Conservation (phyloP, 805 yeast species). For the Cyberlindnera mycetangii region DNA sequence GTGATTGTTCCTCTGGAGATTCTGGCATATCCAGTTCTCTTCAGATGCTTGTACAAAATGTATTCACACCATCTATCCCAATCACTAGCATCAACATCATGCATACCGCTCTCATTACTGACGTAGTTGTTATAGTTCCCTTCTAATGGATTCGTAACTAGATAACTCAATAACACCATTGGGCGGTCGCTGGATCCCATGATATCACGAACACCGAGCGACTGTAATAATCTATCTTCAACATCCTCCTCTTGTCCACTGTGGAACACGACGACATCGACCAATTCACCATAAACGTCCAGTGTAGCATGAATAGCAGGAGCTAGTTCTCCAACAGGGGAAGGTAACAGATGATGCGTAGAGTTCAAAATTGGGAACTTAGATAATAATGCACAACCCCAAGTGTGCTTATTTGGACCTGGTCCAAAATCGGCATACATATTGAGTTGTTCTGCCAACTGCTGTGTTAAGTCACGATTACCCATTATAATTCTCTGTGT, state of each 20-base stretch:
- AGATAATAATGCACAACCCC: conserved; percentile 94
- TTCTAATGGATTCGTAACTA: conserved; percentile 81
- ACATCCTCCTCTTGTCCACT: conserved; percentile 97
- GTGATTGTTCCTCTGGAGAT: conserved; percentile 91
- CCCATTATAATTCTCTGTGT: conserved; percentile 95
- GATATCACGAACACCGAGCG: conserved; percentile 66
- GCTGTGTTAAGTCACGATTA: conserved; percentile 89
- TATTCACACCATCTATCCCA: conserved; percentile 99
- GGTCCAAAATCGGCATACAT: conserved; percentile 98
- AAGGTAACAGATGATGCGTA: conserved; percentile 87
- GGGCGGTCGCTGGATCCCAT: conserved; percentile 86
- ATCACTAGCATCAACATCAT: conserved; percentile 89
- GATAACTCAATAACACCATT: conserved; percentile 80
- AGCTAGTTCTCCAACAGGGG: conserved; percentile 97
- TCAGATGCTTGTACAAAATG: conserved; percentile 80
- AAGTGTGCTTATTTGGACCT: conserved; percentile 95
- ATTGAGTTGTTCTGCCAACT: conserved; percentile 85
- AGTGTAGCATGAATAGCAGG: conserved; percentile 97
- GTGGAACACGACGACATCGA: conserved; percentile 96
- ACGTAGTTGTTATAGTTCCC: conserved; percentile 94
- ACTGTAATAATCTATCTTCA: conserved; percentile 88
- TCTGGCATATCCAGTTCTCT: conserved; percentile 90
- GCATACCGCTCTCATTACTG: conserved; percentile 78
- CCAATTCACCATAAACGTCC: conserved; percentile 80
- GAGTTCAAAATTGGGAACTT: conserved; percentile 92